Evolutionary conservation across 2,329 filamentous ascomycete species (phyloP), one percentile per base, ranked within the genome.

Genomic region (Cercospora zeae-maydis): DNA sequence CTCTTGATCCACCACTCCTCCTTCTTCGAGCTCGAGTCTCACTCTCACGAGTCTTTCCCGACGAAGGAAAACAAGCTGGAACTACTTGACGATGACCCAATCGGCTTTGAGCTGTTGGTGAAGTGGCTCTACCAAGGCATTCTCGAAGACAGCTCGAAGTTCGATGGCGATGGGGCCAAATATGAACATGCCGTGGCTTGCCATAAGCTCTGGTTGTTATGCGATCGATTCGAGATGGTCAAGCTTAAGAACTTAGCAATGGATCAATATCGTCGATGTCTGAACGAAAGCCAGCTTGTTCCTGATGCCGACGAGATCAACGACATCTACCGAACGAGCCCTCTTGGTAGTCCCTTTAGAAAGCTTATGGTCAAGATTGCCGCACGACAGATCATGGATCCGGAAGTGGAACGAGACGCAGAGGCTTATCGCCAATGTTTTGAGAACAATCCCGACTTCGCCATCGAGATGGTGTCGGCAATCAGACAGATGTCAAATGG

Each of bases 341-440:
- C 78, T 3, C 57, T 66, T 2, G 74, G 71, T 3, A 82, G 79
- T 58, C 80, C 81, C 1, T 84, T 84, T 69, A 75, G 81, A 36
- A 75, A 71, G 31, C 74, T 84, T 19, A 81, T 84, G 78, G 79
- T 80, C 59, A 76, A 77, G 64, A 84, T 84, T 53, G 82, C 82
- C n/a, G 82, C 82, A 4, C 75, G 82, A 27, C 82, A 84, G 72
- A 82, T 84, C 64, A 84, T 84, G 82, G 82, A 84, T 66, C 82
- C 82, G 0, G 80, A 79, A 31, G 79, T 75, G 59, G 76, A 82
- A 45, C 78, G 79, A 61, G 78, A 83, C 69, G 78, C 81, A 2
- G 77, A 79, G 27, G 77, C 76, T 3, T 84, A 84, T 67, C 78
- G 78, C 37, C 74, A 75, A 42, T 83, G 81, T 67, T 83, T 84